These are phyloP conservation scores for Medicago lupulina DNA, from an alignment of 306 rosid species.

Conservation along the genomic window DNA sequence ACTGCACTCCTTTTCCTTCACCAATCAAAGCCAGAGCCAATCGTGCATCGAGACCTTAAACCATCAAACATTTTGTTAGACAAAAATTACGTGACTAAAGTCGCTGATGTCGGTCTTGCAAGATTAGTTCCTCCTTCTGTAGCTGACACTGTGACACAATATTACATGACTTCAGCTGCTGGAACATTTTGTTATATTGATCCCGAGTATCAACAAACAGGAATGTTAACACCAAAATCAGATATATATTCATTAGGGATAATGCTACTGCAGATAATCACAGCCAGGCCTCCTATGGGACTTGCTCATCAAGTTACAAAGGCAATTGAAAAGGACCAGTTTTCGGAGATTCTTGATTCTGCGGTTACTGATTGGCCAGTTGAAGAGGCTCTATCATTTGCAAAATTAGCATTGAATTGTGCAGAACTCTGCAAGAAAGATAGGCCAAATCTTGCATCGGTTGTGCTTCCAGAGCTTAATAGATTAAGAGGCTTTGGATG, in stretches of 20 bases:
- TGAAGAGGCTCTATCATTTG: constrained; percentile 71
- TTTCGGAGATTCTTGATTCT: constrained; percentile 75
- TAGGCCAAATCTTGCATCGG: constrained; percentile 82
- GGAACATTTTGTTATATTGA: constrained; percentile 98
- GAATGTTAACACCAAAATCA: constrained; percentile 77
- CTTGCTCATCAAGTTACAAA: constrained; percentile 76
- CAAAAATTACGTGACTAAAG: constrained; percentile 81
- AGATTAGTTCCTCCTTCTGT: constrained; percentile 84
- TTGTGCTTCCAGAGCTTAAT: constrained; percentile 77
- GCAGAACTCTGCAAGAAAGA: constrained; percentile 85
- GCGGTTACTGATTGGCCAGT: constrained; percentile 81
- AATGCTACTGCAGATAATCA: constrained; percentile 82
- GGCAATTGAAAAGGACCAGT: constrained; percentile 67
- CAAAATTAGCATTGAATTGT: constrained; percentile 74
- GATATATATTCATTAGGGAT: constrained; percentile 89
- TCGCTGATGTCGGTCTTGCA: constrained; percentile 89
- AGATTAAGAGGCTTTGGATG: constrained; percentile 67
- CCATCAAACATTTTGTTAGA: constrained; percentile 91
- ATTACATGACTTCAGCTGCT: constrained; percentile 92
- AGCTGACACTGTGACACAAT: constrained; percentile 78
- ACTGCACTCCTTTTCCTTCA: constrained; percentile 93
- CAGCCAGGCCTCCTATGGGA: constrained; percentile 93
- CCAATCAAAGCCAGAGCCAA: constrained; percentile 95
- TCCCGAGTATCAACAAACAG: constrained; percentile 96
- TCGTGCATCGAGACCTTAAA: constrained; percentile 94